Evolutionary conservation across 345 rosid species (phyloP).

Genomic region (Sisymbrium altissimum): DNA sequence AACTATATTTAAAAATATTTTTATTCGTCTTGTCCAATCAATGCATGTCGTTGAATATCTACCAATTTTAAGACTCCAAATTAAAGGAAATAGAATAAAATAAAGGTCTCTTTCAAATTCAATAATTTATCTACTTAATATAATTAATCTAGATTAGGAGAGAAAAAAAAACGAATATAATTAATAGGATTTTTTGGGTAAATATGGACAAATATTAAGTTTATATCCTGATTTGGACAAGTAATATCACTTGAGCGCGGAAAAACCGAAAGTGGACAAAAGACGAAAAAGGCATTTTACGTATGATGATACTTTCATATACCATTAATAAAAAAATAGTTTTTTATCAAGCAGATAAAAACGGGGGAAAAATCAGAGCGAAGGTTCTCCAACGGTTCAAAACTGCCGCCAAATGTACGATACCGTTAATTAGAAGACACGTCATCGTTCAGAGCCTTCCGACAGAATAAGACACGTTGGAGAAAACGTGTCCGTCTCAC

Average conservation of each 20-base stretch:
- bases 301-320: background rate
- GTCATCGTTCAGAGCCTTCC: slow-evolving; percentile 11
- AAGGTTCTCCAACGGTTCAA: slow-evolving; percentile 20
- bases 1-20: background rate
- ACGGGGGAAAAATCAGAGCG: background rate
- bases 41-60: slow-evolving; percentile 21
- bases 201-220: background rate
- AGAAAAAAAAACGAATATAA: background rate
- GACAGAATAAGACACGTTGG: slow-evolving; percentile 25
- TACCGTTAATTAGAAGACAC: slow-evolving; percentile 28
- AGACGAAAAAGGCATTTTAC: background rate
- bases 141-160: background rate
- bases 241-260: slow-evolving; percentile 3
- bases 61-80: slow-evolving; percentile 10
- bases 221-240: background rate
- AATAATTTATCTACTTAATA: background rate
- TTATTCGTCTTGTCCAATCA: slow-evolving; percentile 30
- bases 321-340: background rate
- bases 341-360: background rate
- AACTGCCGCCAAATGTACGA: slow-evolving; percentile 36
- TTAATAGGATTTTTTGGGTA: background rate
- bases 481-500: slow-evolving; percentile 32
- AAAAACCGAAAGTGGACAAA: slow-evolving; percentile 23
- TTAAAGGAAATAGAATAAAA: background rate
- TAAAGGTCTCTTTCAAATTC: background rate